phyloP scores from a whole-genome alignment of 805 yeast genomes.

The Saturnispora sanitii region DNA sequence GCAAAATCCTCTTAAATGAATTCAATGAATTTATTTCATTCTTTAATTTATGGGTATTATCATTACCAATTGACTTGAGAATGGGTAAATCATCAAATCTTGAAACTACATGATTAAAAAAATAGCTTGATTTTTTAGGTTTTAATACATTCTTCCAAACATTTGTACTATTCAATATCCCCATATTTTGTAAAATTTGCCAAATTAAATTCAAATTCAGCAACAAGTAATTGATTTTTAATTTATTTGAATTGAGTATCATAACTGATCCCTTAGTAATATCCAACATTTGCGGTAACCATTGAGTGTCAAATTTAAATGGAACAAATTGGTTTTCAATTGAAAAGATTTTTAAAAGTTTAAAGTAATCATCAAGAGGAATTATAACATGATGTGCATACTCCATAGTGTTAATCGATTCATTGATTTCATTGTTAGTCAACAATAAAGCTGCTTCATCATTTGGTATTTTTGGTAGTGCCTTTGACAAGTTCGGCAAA shows the following conservation, averaged over 20 bases:
- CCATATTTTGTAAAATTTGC: constrained; percentile 26
- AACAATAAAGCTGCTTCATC: too few relatives aligned
- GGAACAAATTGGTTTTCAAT: constrained; percentile 27
- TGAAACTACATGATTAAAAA: background rate
- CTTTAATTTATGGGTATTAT: too few relatives aligned
- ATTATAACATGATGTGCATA: constrained; percentile 14
- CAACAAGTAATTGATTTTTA: constrained; percentile 38
- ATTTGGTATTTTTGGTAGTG: too few relatives aligned
- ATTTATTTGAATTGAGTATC: constrained; percentile 30
- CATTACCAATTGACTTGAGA: too few relatives aligned
- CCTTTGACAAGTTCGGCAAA: too few relatives aligned
- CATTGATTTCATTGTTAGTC: too few relatives aligned
- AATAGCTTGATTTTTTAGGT: background rate
- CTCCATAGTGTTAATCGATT: background rate
- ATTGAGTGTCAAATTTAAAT: constrained; percentile 21
- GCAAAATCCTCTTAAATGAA: background rate
- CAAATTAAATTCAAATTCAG: constrained; percentile 41
- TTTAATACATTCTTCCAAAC: constrained; percentile 1
- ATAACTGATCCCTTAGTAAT: constrained; percentile 18
- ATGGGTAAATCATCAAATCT: constrained; percentile 4
- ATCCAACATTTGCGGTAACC: constrained; percentile 19
- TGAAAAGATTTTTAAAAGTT: constrained; percentile 27
- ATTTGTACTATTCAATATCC: constrained; percentile 8
- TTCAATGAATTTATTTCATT: too few relatives aligned
- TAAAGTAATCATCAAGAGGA: constrained; percentile 16